These are phyloP conservation scores for Clavispora asparagi DNA, from an alignment of 805 yeast genomes.

Conservation along the genomic window DNA sequence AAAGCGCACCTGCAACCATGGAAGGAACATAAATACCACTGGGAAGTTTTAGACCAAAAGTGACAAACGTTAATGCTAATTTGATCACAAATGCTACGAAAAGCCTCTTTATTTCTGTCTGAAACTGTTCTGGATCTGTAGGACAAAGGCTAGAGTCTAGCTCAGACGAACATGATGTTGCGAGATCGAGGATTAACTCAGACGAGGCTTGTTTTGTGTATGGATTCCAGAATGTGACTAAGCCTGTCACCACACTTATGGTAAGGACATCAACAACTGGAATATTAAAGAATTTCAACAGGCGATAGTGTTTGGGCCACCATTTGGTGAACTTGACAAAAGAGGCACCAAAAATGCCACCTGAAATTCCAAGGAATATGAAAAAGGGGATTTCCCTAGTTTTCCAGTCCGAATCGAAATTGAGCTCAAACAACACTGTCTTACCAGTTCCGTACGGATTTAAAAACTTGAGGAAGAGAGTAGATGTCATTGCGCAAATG, in stretches of 20 bases:
- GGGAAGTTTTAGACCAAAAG: slow-evolving; percentile 89
- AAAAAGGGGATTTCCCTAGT: slow-evolving; percentile 43
- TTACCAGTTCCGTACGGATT: slow-evolving; percentile 60
- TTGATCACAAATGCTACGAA: slow-evolving; percentile 41
- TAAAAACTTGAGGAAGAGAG: slow-evolving; percentile 46
- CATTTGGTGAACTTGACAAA: slow-evolving; percentile 43
- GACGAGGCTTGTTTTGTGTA: slow-evolving; percentile 45
- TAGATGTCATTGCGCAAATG: slow-evolving; percentile 51
- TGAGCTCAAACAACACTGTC: slow-evolving; percentile 49
- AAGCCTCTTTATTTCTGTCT: slow-evolving; percentile 28
- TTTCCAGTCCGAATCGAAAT: slow-evolving; percentile 48
- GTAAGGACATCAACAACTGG: slow-evolving; percentile 43
- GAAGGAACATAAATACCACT: slow-evolving; percentile 95
- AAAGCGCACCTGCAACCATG: slow-evolving; percentile 91
- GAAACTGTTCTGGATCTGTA: slow-evolving; percentile 18
- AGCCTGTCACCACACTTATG: slow-evolving; percentile 42
- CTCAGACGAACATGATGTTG: slow-evolving; percentile 44
- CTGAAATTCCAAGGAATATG: slow-evolving; percentile 44
- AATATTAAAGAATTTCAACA: slow-evolving; percentile 23
- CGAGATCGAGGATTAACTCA: slow-evolving; percentile 45
- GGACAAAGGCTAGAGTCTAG: slow-evolving; percentile 28
- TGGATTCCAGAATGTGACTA: slow-evolving; percentile 43
- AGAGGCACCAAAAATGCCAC: slow-evolving; percentile 50
- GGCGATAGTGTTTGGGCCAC: slow-evolving; percentile 41
- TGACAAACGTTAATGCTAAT: slow-evolving; percentile 55